These are phyloP conservation scores for Dictyostelium gargantuum DNA, from an alignment of 208 protist genomes.

Conservation along the genomic window DNA sequence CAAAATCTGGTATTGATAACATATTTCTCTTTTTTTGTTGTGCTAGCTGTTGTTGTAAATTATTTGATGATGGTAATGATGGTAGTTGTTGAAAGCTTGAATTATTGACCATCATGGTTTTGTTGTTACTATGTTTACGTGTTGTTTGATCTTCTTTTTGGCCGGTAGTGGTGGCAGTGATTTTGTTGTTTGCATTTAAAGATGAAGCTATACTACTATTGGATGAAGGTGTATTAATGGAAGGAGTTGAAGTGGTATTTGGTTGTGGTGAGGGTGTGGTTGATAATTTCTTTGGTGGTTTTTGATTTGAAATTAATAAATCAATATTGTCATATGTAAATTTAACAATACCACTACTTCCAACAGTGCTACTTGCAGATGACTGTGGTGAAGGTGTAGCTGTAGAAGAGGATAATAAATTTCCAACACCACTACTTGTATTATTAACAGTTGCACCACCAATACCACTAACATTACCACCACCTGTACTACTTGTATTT, in stretches of 20 bases:
- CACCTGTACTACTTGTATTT: neutral
- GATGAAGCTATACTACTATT: neutral
- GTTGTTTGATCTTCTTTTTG: neutral
- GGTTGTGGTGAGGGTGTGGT: neutral
- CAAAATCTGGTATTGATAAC: slow-evolving; percentile 24
- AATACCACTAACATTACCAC: neutral
- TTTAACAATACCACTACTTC: neutral
- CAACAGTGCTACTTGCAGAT: neutral
- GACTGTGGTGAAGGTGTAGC: no score
- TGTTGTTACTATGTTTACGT: neutral
- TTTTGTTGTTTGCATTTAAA: neutral
- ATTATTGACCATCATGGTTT: neutral
- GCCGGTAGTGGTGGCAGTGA: neutral
- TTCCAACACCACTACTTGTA: neutral
- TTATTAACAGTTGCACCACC: neutral
- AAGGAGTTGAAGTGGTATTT: neutral
- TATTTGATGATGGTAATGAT: neutral
- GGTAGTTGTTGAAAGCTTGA: neutral
- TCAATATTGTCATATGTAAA: slow-evolving; percentile 64
- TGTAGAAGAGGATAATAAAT: no score
- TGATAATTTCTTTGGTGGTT: slow-evolving; percentile 12
- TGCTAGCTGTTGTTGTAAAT: neutral
- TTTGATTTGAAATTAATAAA: slow-evolving; percentile 17
- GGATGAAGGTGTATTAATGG: neutral
- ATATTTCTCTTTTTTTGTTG: neutral